phyloP scores from a whole-genome alignment of 1,284 basidiomycete species.

The Meripilus lineatus region DNA sequence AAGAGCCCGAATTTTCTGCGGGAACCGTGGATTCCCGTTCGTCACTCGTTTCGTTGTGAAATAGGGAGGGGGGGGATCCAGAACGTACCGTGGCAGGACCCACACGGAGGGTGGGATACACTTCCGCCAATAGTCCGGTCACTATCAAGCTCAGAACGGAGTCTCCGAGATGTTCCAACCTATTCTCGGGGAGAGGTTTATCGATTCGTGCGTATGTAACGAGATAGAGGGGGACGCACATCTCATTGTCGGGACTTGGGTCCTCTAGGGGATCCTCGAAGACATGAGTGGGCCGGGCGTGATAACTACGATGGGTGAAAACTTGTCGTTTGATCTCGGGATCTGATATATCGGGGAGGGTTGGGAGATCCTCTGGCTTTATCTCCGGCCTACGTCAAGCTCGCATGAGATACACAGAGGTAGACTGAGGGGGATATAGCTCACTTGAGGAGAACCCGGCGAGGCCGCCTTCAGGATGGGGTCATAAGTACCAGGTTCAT shows the following conservation, averaged over 20 bases:
- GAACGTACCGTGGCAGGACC: conserved; percentile 65
- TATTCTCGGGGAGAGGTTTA: no score
- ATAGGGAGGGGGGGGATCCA: neutral
- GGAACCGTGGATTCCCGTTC: neutral
- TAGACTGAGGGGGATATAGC: no score
- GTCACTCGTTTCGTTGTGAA: no score
- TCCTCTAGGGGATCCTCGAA: conserved; percentile 70
- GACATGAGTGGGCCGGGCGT: conserved; percentile 60
- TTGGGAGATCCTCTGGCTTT: conserved; percentile 31
- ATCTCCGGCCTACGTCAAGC: no score
- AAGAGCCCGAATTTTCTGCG: conserved; percentile 66
- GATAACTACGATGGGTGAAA: conserved; percentile 70
- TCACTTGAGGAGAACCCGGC: no score
- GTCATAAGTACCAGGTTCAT: no score
- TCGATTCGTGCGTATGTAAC: neutral
- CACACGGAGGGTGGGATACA: conserved; percentile 65
- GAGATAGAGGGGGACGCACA: conserved; percentile 25
- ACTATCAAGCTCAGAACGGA: conserved; percentile 62
- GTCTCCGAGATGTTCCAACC: conserved; percentile 71
- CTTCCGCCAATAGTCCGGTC: conserved; percentile 54
- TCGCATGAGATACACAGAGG: no score
- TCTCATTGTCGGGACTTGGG: conserved; percentile 74
- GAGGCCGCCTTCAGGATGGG: no score
- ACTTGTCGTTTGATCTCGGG: conserved; percentile 44
- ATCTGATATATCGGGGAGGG: conserved; percentile 45